A percentile compares a stretch with the other conserved stretches of the same genome.
Evolutionary conservation across 73 alveolate genomes (phyloP).

Genomic region (Symbiodinium pilosum): DNA sequence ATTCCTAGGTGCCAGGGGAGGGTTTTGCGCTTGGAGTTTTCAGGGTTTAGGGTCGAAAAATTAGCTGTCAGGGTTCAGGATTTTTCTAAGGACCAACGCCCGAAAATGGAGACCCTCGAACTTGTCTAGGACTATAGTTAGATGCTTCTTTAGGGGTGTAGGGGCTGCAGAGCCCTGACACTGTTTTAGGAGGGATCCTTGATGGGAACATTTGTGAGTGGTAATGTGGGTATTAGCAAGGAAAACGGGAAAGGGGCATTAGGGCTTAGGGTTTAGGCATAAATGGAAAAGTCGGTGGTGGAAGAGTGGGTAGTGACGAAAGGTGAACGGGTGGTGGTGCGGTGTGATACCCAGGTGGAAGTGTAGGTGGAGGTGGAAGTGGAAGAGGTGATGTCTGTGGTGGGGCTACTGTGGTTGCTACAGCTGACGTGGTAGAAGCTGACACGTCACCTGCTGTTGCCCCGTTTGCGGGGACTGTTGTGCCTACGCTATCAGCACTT

Average conservation of each 20-base stretch:
- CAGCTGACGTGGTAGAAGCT: not conserved
- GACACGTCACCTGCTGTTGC: not conserved
- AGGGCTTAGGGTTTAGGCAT: not conserved
- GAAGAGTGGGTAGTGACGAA: not conserved
- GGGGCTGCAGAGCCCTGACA: no score
- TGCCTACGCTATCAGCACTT: not conserved
- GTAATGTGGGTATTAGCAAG: no score
- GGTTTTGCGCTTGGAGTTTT: not conserved
- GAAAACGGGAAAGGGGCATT: no score
- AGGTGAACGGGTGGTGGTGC: not conserved
- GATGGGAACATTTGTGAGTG: no score
- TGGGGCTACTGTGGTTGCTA: not conserved
- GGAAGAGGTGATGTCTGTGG: not conserved
- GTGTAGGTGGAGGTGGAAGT: not conserved
- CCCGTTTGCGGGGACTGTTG: not conserved
- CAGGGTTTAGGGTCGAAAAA: not conserved
- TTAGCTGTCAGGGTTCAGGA: not conserved
- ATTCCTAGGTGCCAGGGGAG: not conserved
- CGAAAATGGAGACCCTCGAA: no score
- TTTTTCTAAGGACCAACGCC: no score
- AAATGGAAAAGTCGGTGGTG: not conserved
- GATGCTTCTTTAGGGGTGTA: no score
- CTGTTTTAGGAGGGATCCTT: no score
- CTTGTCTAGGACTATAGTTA: no score
- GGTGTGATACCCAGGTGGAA: not conserved